Evolutionary conservation across 73 alveolate species (phyloP).

Genomic region (Paramecium pentaurelia): DNA sequence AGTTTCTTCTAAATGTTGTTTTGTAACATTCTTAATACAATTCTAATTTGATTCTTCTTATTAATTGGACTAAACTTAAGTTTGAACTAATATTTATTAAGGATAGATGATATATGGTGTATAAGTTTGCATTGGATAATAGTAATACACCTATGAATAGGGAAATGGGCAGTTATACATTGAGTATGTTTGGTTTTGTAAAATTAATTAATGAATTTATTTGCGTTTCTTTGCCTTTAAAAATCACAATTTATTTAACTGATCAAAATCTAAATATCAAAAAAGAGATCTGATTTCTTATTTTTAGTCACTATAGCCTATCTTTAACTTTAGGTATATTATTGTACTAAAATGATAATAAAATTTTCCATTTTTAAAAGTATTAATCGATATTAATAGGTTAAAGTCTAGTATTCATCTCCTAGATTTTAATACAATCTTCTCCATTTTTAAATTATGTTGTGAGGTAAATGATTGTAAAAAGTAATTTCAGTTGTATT

Average conservation of each 20-base stretch:
- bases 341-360: neutral
- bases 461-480: neutral
- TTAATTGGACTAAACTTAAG: neutral
- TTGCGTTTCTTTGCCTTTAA: neutral
- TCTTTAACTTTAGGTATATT: neutral
- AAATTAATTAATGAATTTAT: neutral
- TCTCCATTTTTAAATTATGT: neutral
- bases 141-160: neutral
- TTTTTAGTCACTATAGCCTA: neutral
- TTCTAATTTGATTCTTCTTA: neutral
- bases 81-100: neutral
- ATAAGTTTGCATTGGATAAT: neutral
- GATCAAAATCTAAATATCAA: neutral
- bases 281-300: neutral
- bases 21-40: neutral
- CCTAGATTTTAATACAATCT: neutral
- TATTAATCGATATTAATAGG: neutral
- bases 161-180: neutral
- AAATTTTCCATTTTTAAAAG: too few species aligned
- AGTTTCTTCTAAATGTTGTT: neutral
- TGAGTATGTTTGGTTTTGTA: neutral
- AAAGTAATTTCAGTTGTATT: neutral
- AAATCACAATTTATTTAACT: neutral
- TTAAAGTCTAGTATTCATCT: neutral
- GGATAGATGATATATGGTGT: neutral